Conservation (phyloP, 2,329 filamentous ascomycete species). For the Sclerotinia trifoliorum region DNA sequence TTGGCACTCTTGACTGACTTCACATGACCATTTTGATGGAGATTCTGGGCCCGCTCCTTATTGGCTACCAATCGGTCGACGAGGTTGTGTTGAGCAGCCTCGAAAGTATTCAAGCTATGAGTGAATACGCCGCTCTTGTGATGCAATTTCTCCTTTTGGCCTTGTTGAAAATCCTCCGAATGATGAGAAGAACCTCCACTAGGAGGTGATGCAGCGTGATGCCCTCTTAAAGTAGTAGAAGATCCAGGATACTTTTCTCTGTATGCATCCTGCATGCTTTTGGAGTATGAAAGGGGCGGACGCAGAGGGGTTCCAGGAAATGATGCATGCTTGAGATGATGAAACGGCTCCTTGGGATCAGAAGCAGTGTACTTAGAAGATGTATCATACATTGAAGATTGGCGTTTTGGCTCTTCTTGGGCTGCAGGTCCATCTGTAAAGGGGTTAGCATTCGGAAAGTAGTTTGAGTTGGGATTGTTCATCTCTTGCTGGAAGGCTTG, state of each 20-base stretch:
- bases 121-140: neutral
- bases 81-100: constrained; percentile 30
- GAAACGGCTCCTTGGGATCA: constrained; percentile 9
- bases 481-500: constrained; percentile 27
- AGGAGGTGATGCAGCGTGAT: constrained; percentile 30
- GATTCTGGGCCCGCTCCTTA: constrained; percentile 25
- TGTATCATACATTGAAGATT: constrained; percentile 37
- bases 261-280: constrained; percentile 20
- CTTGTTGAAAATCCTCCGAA: constrained; percentile 31
- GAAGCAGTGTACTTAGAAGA: constrained; percentile 20
- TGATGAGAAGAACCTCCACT: constrained; percentile 34
- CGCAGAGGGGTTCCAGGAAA: constrained; percentile 13
- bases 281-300: constrained; percentile 7
- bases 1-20: constrained; percentile 8
- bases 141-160: constrained; percentile 25
- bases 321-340: constrained; percentile 18
- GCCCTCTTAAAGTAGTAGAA: constrained; percentile 16
- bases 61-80: constrained; percentile 32
- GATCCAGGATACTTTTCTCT: constrained; percentile 26
- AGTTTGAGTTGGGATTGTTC: constrained; percentile 28
- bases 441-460: constrained; percentile 27
- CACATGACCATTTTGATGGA: constrained; percentile 6
- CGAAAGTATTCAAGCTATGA: constrained; percentile 32
- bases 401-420: constrained; percentile 25
- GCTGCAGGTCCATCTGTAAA: constrained; percentile 32